Percentiles rank a stretch among this genome's conserved stretches.
These are phyloP conservation scores for Aspergillus eucalypticola DNA, from an alignment of 2,329 filamentous ascomycete genomes.

Conservation along the genomic window DNA sequence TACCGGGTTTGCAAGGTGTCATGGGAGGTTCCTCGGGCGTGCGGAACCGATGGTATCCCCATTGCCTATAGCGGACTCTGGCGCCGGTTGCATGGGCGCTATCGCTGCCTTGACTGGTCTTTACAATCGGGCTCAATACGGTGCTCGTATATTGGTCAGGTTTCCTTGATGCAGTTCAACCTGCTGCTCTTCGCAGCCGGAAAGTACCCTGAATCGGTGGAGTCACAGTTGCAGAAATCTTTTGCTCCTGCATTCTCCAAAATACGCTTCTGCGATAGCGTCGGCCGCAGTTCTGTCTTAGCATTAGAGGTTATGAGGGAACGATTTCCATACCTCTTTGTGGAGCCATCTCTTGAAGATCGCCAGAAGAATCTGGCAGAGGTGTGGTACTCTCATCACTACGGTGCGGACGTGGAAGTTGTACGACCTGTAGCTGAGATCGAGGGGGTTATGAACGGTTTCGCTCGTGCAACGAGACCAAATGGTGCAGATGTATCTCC, in stretches of 20 bases:
- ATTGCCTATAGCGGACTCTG: slow-evolving; percentile 6
- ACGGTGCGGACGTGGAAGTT: slow-evolving; percentile 11
- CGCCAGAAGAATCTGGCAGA: background rate
- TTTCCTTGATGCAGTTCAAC: background rate
- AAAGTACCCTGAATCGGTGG: background rate
- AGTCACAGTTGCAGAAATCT: background rate
- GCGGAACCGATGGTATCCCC: slow-evolving; percentile 1
- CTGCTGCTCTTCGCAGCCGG: background rate
- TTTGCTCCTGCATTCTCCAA: background rate
- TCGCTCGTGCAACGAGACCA: slow-evolving; percentile 13
- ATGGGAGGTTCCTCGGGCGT: background rate
- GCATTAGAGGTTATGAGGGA: background rate
- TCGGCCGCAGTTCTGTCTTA: background rate
- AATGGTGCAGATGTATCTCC: slow-evolving; percentile 11
- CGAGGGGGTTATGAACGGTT: slow-evolving; percentile 14
- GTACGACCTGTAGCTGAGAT: slow-evolving; percentile 14
- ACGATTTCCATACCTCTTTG: background rate
- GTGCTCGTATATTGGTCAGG: background rate
- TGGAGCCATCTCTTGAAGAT: no score
- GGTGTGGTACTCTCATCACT: slow-evolving; percentile 2
- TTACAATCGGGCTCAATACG: background rate
- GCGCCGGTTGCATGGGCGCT: slow-evolving; percentile 6
- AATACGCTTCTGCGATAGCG: background rate
- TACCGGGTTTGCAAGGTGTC: background rate
- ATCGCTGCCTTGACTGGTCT: slow-evolving; percentile 4